phyloP scores from a whole-genome alignment of 495 filamentous ascomycete species.

The Thermochaetoides thermophila region DNA sequence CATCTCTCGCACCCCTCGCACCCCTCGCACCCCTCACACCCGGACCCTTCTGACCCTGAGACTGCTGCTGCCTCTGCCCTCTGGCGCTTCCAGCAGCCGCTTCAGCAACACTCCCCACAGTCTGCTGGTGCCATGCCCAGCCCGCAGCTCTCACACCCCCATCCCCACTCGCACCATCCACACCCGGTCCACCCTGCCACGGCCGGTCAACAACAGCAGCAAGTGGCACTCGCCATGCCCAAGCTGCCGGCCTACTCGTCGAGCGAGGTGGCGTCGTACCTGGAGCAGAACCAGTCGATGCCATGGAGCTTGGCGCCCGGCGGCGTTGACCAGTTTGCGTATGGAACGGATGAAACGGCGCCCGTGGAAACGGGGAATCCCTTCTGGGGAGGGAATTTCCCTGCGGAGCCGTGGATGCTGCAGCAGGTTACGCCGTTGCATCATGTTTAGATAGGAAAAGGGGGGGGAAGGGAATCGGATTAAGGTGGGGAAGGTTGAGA shows the following conservation, averaged over 20 bases:
- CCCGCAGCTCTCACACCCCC: neutral
- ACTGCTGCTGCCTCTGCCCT: slow-evolving; percentile 6
- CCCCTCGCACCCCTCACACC: slow-evolving; percentile 1
- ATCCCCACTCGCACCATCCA: neutral
- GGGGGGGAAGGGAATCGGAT: no score
- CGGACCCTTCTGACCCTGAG: slow-evolving; percentile 2
- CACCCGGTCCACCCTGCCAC: neutral
- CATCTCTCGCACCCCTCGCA: slow-evolving; percentile 11
- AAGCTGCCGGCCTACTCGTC: slow-evolving; percentile 11
- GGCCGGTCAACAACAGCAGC: no score
- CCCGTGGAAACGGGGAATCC: slow-evolving; percentile 12
- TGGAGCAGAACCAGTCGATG: slow-evolving; percentile 18
- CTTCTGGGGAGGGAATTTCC: slow-evolving; percentile 16
- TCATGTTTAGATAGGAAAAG: no score
- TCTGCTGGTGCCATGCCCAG: neutral
- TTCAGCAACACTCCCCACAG: slow-evolving; percentile 1
- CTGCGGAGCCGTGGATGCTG: no score
- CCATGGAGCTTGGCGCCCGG: slow-evolving; percentile 23
- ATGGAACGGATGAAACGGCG: slow-evolving; percentile 16
- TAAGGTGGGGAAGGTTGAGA: no score
- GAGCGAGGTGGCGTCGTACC: slow-evolving; percentile 13
- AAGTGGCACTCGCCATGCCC: slow-evolving; percentile 2
- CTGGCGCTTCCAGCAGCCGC: slow-evolving; percentile 4
- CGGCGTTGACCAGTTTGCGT: slow-evolving; percentile 27
- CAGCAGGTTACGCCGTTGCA: no score